Conservation (phyloP, 2,329 filamentous ascomycete genomes). For the Elsinoe arachidis region DNA sequence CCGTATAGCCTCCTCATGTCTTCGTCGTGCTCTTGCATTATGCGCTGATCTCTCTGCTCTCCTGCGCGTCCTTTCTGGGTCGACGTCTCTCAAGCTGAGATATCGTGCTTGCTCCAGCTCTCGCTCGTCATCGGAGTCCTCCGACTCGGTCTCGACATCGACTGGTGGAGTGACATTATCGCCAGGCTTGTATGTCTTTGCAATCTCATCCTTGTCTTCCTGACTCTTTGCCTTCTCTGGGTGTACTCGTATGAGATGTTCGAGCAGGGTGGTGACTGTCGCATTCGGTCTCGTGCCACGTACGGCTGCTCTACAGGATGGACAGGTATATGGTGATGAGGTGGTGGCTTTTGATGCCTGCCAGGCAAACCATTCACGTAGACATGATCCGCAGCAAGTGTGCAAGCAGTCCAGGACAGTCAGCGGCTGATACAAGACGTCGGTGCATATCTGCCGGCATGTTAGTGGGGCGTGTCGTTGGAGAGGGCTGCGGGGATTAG, state of each 20-base stretch:
- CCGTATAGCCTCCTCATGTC: neutral
- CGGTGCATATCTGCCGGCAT: constrained; percentile 74
- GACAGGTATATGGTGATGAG: constrained; percentile 68
- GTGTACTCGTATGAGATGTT: constrained; percentile 76
- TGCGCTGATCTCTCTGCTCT: constrained; percentile 18
- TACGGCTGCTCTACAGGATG: constrained; percentile 79
- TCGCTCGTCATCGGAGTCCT: constrained; percentile 45
- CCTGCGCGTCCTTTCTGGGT: constrained; percentile 21
- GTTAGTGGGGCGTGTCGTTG: neutral
- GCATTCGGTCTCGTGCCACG: constrained; percentile 85
- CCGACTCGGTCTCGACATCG: constrained; percentile 45
- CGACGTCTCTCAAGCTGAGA: constrained; percentile 62
- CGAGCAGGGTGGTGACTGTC: constrained; percentile 77
- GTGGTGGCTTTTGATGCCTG: constrained; percentile 56
- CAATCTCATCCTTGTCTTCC: constrained; percentile 68
- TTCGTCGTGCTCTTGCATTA: constrained; percentile 2
- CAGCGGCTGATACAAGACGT: constrained; percentile 43
- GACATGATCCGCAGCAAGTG: constrained; percentile 88
- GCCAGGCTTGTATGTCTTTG: constrained; percentile 67
- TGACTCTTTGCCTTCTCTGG: constrained; percentile 62
- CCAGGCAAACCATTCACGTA: constrained; percentile 92
- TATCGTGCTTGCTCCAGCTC: constrained; percentile 63
- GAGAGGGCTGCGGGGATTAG: neutral
- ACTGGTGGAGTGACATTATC: constrained; percentile 67
- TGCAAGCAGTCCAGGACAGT: constrained; percentile 33